A percentile compares a stretch with the other conserved stretches of the same genome.
These are phyloP conservation scores for Cercophora scortea DNA, from an alignment of 495 filamentous ascomycete species.

Conservation along the genomic window DNA sequence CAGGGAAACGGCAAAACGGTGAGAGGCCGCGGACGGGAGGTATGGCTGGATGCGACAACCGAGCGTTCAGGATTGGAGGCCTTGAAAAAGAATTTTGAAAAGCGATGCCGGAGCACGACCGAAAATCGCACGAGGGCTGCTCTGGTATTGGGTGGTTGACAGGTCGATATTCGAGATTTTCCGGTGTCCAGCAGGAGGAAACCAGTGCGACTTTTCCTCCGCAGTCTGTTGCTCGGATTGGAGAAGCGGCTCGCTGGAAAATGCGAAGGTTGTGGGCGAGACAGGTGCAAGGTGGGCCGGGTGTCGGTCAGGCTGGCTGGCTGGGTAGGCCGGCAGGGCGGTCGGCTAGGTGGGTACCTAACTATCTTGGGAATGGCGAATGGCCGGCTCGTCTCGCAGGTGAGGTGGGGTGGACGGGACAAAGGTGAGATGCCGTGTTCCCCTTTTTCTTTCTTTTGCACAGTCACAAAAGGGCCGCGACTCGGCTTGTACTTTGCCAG, in stretches of 20 bases:
- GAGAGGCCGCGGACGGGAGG: neutral
- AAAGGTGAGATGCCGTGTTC: neutral
- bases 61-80: neutral
- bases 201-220: conserved; percentile 1
- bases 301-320: conserved; percentile 1
- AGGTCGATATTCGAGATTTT: conserved; percentile 1
- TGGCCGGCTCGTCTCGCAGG: neutral
- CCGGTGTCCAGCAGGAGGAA: neutral
- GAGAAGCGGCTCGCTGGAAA: neutral
- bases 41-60: conserved; percentile 2
- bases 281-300: conserved; percentile 1
- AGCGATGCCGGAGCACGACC: conserved; percentile 5
- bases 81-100: neutral
- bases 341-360: conserved; percentile 6
- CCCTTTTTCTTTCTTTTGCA: neutral
- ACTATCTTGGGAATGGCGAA: conserved; percentile 10
- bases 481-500: neutral
- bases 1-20: neutral
- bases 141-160: neutral
- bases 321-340: no score
- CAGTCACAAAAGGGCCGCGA: neutral
- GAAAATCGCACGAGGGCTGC: neutral
- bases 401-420: neutral
- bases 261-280: neutral
- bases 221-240: neutral